phyloP scores from a whole-genome alignment of 106 monocot genomes.

The Phalaenopsis equestris region DNA sequence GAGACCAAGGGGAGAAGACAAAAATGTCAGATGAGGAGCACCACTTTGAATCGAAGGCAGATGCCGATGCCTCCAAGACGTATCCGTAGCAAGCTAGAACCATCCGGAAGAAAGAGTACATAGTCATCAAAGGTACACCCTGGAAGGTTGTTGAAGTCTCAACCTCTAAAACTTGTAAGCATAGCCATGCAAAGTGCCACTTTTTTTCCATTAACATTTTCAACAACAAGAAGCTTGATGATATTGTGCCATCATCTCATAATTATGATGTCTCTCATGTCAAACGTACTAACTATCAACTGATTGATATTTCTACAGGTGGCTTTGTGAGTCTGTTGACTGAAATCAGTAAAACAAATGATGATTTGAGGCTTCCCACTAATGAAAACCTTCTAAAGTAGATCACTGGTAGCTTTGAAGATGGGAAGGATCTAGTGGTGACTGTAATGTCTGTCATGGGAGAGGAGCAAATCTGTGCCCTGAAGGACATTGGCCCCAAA shows the following conservation, averaged over 20 bases:
- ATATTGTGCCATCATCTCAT: conserved; percentile 44
- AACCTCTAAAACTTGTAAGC: conserved; percentile 47
- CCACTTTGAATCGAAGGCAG: too few species aligned
- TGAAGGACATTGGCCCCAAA: too few species aligned
- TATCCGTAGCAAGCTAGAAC: too few species aligned
- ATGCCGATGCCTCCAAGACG: too few species aligned
- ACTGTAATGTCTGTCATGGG: too few species aligned
- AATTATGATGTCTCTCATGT: conserved; percentile 47
- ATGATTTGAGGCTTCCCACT: conserved; percentile 17
- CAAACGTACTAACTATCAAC: conserved; percentile 34
- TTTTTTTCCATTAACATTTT: conserved; percentile 43
- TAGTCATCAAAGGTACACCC: too few species aligned
- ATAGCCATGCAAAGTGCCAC: conserved; percentile 45
- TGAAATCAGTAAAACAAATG: conserved; percentile 16
- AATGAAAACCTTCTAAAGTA: conserved; percentile 13
- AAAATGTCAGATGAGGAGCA: too few species aligned
- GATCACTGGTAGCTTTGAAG: background rate
- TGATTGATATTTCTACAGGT: conserved; percentile 36
- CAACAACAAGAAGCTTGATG: conserved; percentile 37
- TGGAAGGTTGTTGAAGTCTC: conserved; percentile 46
- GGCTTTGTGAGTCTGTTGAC: conserved; percentile 33
- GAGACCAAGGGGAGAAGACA: too few species aligned
- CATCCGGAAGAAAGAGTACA: too few species aligned
- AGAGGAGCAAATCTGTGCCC: too few species aligned
- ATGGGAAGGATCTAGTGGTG: too few species aligned